A percentile compares a stretch with the other conserved stretches of the same genome.
Evolutionary conservation across 306 rosid genomes (phyloP).

Genomic region (Dryas octopetala): DNA sequence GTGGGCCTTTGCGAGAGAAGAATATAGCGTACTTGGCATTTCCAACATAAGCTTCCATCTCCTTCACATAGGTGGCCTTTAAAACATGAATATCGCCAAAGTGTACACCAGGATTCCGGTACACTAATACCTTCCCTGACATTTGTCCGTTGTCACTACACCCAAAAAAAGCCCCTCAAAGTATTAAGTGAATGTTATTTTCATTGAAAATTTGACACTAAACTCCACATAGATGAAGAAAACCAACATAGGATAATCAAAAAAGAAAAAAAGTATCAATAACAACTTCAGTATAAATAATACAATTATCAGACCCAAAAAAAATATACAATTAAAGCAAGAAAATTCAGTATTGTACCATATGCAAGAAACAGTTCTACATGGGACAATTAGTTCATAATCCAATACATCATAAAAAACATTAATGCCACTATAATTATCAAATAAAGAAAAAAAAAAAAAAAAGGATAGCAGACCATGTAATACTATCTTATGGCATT

Average conservation of each 20-base stretch:
- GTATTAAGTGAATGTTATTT: neutral
- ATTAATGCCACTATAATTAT: neutral
- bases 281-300: neutral
- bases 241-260: neutral
- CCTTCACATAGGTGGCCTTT: slow-evolving; percentile 50
- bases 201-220: neutral
- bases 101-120: slow-evolving; percentile 80
- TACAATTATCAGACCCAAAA: neutral
- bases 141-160: slow-evolving; percentile 63
- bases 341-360: neutral
- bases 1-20: slow-evolving; percentile 75
- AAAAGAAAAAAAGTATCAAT: neutral
- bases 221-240: neutral
- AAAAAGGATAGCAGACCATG: neutral
- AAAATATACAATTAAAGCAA: neutral
- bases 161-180: neutral
- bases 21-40: slow-evolving; percentile 70
- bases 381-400: neutral
- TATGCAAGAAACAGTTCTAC: neutral
- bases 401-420: neutral
- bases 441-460: neutral
- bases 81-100: slow-evolving; percentile 76
- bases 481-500: no score
- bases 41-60: slow-evolving; percentile 55
- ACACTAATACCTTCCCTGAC: slow-evolving; percentile 68